These are phyloP conservation scores for Verbena officinalis DNA, from an alignment of 257 asterid genomes.

Conservation along the genomic window DNA sequence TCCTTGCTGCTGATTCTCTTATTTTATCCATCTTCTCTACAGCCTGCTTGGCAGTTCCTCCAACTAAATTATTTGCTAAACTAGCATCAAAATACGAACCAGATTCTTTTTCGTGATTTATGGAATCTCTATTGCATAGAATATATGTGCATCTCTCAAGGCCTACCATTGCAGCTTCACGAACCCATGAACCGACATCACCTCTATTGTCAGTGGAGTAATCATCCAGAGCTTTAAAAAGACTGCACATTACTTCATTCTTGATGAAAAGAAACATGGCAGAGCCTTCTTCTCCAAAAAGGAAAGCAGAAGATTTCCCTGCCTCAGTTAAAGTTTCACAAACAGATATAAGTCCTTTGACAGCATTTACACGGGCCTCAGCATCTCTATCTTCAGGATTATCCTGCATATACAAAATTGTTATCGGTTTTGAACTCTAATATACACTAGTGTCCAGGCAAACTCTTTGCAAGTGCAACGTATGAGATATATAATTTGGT, in stretches of 20 bases:
- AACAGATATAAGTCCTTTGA: conserved; percentile 77
- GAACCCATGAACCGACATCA: conserved; percentile 98
- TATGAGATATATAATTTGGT: too few relatives aligned
- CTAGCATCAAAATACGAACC: conserved; percentile 52
- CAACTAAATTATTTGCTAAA: conserved; percentile 68
- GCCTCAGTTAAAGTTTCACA: conserved; percentile 68
- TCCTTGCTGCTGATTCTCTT: conserved; percentile 83
- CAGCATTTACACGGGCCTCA: conserved; percentile 92
- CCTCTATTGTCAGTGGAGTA: conserved; percentile 96
- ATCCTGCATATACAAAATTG: conserved; percentile 53
- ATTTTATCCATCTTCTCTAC: conserved; percentile 96
- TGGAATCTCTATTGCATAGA: conserved; percentile 64
- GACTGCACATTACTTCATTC: conserved; percentile 75
- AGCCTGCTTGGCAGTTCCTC: conserved; percentile 81
- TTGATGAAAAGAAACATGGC: conserved; percentile 58
- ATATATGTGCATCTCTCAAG: conserved; percentile 89
- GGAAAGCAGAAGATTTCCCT: conserved; percentile 43
- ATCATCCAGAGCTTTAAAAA: conserved; percentile 88
- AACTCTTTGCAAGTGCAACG: too few relatives aligned
- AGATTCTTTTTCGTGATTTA: conserved; percentile 34
- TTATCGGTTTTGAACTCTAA: conserved; percentile 4
- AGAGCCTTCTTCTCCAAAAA: conserved; percentile 53
- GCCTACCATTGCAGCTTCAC: conserved; percentile 95
- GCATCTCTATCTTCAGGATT: conserved; percentile 90
- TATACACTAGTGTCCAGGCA: not conserved